Evolutionary conservation across 1,284 basidiomycete species (phyloP).

Genomic region (Coniophora puteana): DNA sequence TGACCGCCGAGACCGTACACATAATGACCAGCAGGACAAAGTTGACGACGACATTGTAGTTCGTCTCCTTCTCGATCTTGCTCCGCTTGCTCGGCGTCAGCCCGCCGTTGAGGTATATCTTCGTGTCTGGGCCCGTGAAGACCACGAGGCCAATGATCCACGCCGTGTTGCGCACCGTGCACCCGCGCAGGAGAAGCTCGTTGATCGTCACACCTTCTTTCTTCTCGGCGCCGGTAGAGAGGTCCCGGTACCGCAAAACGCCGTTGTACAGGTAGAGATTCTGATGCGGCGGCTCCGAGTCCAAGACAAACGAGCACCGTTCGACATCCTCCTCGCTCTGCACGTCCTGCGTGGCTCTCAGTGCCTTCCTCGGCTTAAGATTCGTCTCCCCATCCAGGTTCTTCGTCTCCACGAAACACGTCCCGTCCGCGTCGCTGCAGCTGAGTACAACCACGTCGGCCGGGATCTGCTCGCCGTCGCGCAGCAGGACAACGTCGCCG

Average conservation of each 20-base stretch:
- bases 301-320: conserved; percentile 81
- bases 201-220: conserved; percentile 82
- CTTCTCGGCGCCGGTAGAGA: conserved; percentile 45
- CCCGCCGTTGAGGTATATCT: conserved; percentile 97
- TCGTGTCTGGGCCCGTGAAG: conserved; percentile 94
- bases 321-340: conserved; percentile 90
- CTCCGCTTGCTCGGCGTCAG: conserved; percentile 90
- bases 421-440: conserved; percentile 79
- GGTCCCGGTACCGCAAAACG: conserved; percentile 72
- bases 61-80: conserved; percentile 98
- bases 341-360: conserved; percentile 76
- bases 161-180: conserved; percentile 87
- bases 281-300: conserved; percentile 91
- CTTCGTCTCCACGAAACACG: conserved; percentile 93
- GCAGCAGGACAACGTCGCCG: conserved; percentile 89
- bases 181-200: conserved; percentile 90
- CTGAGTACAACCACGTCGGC: conserved; percentile 92
- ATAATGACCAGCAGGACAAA: conserved; percentile 80
- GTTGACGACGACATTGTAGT: conserved; percentile 96
- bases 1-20: conserved; percentile 72
- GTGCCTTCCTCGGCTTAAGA: conserved; percentile 80
- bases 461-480: conserved; percentile 94
- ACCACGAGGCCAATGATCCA: conserved; percentile 95
- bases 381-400: conserved; percentile 98
- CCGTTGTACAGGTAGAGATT: conserved; percentile 93